Evolutionary conservation across 495 filamentous ascomycete genomes (phyloP), one percentile per base, ranked within the genome.

Genomic region (Parachaetomium inaequale): DNA sequence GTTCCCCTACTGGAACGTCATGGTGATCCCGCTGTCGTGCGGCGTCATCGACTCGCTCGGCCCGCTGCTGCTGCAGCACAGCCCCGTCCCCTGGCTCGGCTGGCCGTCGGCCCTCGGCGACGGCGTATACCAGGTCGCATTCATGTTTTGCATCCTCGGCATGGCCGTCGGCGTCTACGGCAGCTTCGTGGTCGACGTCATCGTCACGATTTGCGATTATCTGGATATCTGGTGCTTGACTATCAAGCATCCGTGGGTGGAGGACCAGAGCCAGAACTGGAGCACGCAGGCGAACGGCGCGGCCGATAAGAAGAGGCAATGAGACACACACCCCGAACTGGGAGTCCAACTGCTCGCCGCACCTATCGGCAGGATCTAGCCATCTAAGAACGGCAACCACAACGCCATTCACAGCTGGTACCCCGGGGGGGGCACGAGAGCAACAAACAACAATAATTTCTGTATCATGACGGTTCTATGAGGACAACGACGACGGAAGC

Each of bases 171-270:
- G 93, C 45, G 83, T 97, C 12, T 96, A 98, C 79, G 92, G 92
- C 50, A 96, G 91, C 72, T 98, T 98, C 70, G 90, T 97, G 64
- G 90, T 89, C 49, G 94, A 97, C 73, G 91, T 98, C 32, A 95
- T 98, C 64, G 90, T 92, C 12, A 93, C 92, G 26, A 98, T 98
- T 68, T 98, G 94, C 72, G 94, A 98, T 70, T 95, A 96, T 72
- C 81, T 96, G 58, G 94, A 98, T 73, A 98, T 98, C 68, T 97
- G 91, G 90, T 98, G 94, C 69, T 79, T 98, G 74, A 96, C 89
- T 0, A 98, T 98, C 74, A 98, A 98, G 81, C 87, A 93, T 66
- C 82, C 82, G 38, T 83, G 78, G 62, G 78, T 79, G 7, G 79
- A 80, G 68, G 75, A 59, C 5, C 60, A 60, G 21, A 74, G 79